Percentiles rank a stretch among this genome's conserved stretches.
Conservation (phyloP, 768 basidiomycete species). For the Mrakia hoshinonis region DNA sequence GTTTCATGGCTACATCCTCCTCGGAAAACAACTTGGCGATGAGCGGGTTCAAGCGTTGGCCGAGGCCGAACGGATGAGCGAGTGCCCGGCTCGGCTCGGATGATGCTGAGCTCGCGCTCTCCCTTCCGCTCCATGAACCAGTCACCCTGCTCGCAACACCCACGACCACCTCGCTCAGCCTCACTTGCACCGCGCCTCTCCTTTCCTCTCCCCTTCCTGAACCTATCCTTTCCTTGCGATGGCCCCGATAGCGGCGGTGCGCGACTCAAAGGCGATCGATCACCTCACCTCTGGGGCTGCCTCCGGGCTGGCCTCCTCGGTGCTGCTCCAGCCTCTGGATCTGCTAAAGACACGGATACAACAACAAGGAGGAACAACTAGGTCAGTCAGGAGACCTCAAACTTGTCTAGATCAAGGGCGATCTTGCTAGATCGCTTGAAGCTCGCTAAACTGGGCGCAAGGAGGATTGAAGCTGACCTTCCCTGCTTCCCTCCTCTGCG, state of each 20-base stretch:
- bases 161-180: too few relatives aligned
- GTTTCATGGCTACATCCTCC: too few relatives aligned
- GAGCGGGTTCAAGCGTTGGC: too few relatives aligned
- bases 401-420: neutral
- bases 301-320: conserved; percentile 24
- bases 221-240: neutral
- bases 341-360: conserved; percentile 30
- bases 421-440: too few relatives aligned
- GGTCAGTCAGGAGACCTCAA: conserved; percentile 4
- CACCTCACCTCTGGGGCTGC: conserved; percentile 28
- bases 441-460: too few relatives aligned
- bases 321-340: conserved; percentile 26
- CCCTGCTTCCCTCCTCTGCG: neutral
- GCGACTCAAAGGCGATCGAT: conserved; percentile 22
- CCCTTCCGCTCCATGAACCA: too few relatives aligned
- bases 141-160: too few relatives aligned
- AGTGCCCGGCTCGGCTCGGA: too few relatives aligned
- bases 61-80: too few relatives aligned
- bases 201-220: neutral
- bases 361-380: conserved; percentile 25
- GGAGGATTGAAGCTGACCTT: neutral
- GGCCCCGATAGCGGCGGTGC: neutral
- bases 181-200: neutral
- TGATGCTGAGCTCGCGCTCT: too few relatives aligned
- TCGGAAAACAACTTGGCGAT: too few relatives aligned